phyloP scores from a whole-genome alignment of 768 basidiomycete genomes.

The Phylloporus sp. region DNA sequence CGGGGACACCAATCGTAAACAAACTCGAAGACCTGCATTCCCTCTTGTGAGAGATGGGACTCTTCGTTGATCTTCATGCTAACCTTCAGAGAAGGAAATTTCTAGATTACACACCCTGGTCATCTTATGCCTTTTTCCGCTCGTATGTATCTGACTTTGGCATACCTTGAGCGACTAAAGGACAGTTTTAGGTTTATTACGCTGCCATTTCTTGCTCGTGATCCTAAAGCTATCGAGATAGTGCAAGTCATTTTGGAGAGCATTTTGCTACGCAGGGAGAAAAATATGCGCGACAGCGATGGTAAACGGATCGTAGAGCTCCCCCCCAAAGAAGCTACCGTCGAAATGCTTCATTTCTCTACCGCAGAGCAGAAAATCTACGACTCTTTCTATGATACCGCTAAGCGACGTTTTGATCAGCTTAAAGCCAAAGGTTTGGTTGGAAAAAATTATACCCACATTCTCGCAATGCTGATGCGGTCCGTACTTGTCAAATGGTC shows the following conservation, averaged over 20 bases:
- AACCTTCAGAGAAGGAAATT: conserved; percentile 53
- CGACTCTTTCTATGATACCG: conserved; percentile 75
- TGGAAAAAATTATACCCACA: conserved; percentile 78
- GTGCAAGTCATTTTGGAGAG: conserved; percentile 93
- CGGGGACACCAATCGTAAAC: conserved; percentile 95
- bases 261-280: conserved; percentile 83
- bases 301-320: conserved; percentile 87
- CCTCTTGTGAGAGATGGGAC: conserved; percentile 53
- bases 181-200: conserved; percentile 67
- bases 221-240: conserved; percentile 90
- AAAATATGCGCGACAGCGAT: conserved; percentile 82
- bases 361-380: conserved; percentile 82
- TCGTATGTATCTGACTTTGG: conserved; percentile 45
- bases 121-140: conserved; percentile 83
- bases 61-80: conserved; percentile 37
- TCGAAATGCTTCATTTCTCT: conserved; percentile 79
- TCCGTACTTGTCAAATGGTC: conserved; percentile 30
- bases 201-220: conserved; percentile 83
- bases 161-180: background rate
- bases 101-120: conserved; percentile 75
- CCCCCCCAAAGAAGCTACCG: conserved; percentile 72
- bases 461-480: conserved; percentile 95
- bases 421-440: conserved; percentile 74
- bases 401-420: conserved; percentile 75
- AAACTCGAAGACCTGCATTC: conserved; percentile 89